Conservation (phyloP, 176 grass and related monocot genomes). For the Bolboschoenus planiculmis region DNA sequence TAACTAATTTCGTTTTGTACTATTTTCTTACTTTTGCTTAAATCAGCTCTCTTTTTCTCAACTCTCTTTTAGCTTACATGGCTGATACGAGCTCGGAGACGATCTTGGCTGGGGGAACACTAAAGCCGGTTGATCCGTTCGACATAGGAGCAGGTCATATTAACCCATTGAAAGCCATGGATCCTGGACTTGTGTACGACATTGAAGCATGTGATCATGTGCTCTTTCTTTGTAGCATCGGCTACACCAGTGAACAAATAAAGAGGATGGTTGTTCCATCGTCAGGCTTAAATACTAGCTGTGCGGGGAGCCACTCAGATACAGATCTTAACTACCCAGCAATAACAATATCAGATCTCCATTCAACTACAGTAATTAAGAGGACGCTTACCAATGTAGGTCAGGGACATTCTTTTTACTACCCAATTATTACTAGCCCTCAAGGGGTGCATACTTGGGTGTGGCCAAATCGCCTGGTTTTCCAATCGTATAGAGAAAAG, state of each 20-base stretch:
- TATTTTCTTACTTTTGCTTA: not conserved
- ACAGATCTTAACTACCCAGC: constrained; percentile 73
- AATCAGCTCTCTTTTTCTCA: not conserved
- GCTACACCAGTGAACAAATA: constrained; percentile 55
- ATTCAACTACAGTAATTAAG: constrained; percentile 37
- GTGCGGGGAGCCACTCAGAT: constrained; percentile 18
- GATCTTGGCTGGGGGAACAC: constrained; percentile 59
- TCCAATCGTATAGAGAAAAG: constrained; percentile 24
- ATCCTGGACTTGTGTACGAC: constrained; percentile 87
- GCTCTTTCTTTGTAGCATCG: constrained; percentile 62
- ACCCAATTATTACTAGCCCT: constrained; percentile 32
- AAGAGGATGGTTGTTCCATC: constrained; percentile 46
- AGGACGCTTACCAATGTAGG: constrained; percentile 76
- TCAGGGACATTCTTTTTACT: constrained; percentile 35
- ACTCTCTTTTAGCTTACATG: constrained; percentile 27
- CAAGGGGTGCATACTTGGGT: constrained; percentile 40
- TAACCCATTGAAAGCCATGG: constrained; percentile 54
- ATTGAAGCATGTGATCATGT: constrained; percentile 47
- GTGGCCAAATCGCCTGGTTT: constrained; percentile 51
- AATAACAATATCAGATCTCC: constrained; percentile 48
- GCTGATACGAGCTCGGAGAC: constrained; percentile 50
- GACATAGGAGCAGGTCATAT: constrained; percentile 79
- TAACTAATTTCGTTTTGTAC: not conserved
- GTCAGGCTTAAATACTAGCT: constrained; percentile 42
- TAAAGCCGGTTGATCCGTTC: constrained; percentile 66